Conservation (phyloP, 176 grass and related monocot species). For the Otatea glauca region DNA sequence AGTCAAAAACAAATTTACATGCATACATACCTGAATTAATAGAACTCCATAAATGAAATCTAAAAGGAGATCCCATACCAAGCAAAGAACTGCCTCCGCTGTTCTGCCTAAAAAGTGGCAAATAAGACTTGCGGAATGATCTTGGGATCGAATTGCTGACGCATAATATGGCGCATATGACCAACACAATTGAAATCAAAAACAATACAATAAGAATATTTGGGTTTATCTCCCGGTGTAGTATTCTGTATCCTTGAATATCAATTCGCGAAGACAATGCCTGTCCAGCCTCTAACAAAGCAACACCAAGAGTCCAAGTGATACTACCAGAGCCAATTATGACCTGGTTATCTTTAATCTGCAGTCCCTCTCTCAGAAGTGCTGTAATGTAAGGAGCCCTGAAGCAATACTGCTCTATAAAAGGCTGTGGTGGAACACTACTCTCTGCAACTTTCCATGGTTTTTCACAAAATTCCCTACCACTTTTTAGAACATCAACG, state of each 20-base stretch:
- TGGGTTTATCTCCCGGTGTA: slow-evolving; percentile 73
- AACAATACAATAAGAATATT: slow-evolving; percentile 73
- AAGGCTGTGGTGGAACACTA: slow-evolving; percentile 91
- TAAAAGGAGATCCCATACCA: slow-evolving; percentile 65
- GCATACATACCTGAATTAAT: slow-evolving; percentile 71
- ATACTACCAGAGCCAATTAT: slow-evolving; percentile 85
- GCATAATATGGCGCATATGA: slow-evolving; percentile 71
- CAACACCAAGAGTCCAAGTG: slow-evolving; percentile 94
- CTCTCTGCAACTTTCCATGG: slow-evolving; percentile 83
- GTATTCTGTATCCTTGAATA: slow-evolving; percentile 72
- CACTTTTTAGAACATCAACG: slow-evolving; percentile 73
- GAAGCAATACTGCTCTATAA: slow-evolving; percentile 96
- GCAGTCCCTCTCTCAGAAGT: slow-evolving; percentile 90
- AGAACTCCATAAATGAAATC: slow-evolving; percentile 80
- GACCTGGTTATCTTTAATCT: slow-evolving; percentile 84
- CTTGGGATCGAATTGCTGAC: slow-evolving; percentile 72
- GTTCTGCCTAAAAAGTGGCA: slow-evolving; percentile 78
- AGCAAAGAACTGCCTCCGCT: slow-evolving; percentile 60
- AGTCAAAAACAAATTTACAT: not conserved
- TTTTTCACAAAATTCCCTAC: slow-evolving; percentile 85
- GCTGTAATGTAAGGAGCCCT: slow-evolving; percentile 85
- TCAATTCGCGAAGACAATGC: slow-evolving; percentile 63
- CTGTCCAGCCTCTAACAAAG: slow-evolving; percentile 81
- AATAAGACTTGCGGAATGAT: slow-evolving; percentile 76
- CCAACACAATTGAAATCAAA: slow-evolving; percentile 69